Evolutionary conservation across 257 asterid species (phyloP).

Genomic region (Gynochthodes officinalis): DNA sequence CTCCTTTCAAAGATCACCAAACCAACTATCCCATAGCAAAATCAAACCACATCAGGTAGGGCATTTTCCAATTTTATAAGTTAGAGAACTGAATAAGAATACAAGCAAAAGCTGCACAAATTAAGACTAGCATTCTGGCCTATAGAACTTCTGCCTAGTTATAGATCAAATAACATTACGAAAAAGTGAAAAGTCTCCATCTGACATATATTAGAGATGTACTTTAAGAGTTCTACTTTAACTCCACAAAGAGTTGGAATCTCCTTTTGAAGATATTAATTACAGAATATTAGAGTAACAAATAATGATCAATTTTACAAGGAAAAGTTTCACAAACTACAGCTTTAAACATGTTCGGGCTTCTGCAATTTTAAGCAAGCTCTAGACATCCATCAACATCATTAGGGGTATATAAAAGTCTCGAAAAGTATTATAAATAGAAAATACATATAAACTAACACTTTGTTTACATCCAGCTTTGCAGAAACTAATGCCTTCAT

Average conservation of each 20-base stretch:
- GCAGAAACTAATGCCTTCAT: neutral
- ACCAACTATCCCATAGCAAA: neutral
- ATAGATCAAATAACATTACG: neutral
- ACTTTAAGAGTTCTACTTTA: neutral
- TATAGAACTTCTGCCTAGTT: neutral
- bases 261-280: neutral
- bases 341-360: neutral
- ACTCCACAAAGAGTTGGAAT: neutral
- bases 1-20: neutral
- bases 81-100: neutral
- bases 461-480: neutral
- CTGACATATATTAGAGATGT: neutral
- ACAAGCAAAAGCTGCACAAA: neutral
- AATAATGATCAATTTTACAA: neutral
- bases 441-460: neutral
- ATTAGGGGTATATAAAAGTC: neutral
- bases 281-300: neutral
- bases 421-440: neutral
- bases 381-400: neutral
- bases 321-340: neutral
- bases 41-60: neutral
- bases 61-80: neutral
- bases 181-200: neutral
- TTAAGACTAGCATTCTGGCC: slow-evolving; percentile 1
- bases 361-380: neutral